A percentile compares a stretch with the other conserved stretches of the same genome.
Evolutionary conservation across 257 asterid genomes (phyloP).

Genomic region (Schizonepeta tenuifolia): DNA sequence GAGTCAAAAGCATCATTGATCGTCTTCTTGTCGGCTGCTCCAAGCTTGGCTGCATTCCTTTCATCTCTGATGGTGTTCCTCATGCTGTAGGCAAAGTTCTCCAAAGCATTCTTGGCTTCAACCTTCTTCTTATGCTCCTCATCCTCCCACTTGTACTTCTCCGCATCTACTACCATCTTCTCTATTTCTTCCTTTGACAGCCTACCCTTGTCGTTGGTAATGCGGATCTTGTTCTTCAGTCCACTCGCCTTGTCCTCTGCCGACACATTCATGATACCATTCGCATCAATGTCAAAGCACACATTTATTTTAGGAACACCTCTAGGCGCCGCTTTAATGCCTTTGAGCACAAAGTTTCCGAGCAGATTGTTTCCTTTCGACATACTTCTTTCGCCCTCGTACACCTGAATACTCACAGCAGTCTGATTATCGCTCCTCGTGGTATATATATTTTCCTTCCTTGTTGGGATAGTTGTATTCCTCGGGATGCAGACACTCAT

Average conservation of each 20-base stretch:
- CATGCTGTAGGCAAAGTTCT: neutral
- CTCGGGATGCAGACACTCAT: neutral
- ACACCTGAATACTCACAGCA: neutral
- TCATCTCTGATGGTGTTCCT: neutral
- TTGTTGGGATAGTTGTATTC: slow-evolving; percentile 1
- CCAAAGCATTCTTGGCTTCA: neutral
- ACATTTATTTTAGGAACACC: neutral
- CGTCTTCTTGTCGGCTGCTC: neutral
- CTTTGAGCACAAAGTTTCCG: neutral
- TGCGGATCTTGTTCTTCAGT: neutral
- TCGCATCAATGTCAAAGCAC: neutral
- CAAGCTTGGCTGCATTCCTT: neutral
- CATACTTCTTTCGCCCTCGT: neutral
- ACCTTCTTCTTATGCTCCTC: neutral
- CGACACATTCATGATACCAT: neutral
- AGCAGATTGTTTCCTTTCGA: neutral
- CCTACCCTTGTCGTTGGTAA: neutral
- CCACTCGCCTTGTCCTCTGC: neutral
- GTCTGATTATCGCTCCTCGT: neutral
- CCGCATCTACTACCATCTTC: neutral
- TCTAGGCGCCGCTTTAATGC: neutral
- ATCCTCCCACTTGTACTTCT: neutral
- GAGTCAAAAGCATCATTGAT: neutral
- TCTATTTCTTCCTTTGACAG: neutral
- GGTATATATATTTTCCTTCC: neutral